phyloP scores from a whole-genome alignment of 2,329 filamentous ascomycete species.

The Daldinia eschscholtzii region DNA sequence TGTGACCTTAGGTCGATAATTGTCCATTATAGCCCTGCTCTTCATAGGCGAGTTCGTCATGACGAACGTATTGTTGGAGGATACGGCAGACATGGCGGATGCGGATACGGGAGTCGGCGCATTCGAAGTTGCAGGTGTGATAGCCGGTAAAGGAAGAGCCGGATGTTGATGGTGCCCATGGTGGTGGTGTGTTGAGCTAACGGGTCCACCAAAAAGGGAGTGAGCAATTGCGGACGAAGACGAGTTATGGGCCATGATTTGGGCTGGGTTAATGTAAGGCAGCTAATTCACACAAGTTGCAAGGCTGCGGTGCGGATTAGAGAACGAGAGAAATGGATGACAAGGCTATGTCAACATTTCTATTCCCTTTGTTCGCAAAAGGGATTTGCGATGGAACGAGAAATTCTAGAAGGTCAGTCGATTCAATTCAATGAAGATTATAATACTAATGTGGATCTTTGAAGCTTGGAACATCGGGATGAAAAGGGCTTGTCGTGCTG shows the following conservation, averaged over 20 bases:
- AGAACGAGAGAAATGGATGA: slow-evolving; percentile 21
- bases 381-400: slow-evolving; percentile 13
- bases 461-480: slow-evolving; percentile 4
- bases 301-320: slow-evolving; percentile 16
- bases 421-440: slow-evolving; percentile 31
- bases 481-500: slow-evolving; percentile 10
- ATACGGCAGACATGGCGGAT: slow-evolving; percentile 63
- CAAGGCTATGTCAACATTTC: slow-evolving; percentile 39
- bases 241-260: slow-evolving; percentile 44
- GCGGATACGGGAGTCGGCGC: slow-evolving; percentile 57
- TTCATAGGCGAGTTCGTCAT: slow-evolving; percentile 89
- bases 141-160: slow-evolving; percentile 45
- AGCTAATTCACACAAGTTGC: slow-evolving; percentile 8
- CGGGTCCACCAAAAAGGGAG: slow-evolving; percentile 53
- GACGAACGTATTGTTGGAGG: slow-evolving; percentile 84
- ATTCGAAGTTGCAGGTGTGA: slow-evolving; percentile 54
- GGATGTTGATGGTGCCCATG: slow-evolving; percentile 5
- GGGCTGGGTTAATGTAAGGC: slow-evolving; percentile 7
- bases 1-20: slow-evolving; percentile 86
- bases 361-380: slow-evolving; percentile 22
- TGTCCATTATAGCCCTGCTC: slow-evolving; percentile 73
- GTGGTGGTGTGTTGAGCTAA: slow-evolving; percentile 42
- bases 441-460: slow-evolving; percentile 31
- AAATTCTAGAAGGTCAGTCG: slow-evolving; percentile 8
- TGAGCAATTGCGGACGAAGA: slow-evolving; percentile 43